Base-by-base conservation (phyloP, 2,329 filamentous ascomycete species). In the Orbilia quercus region DNA sequence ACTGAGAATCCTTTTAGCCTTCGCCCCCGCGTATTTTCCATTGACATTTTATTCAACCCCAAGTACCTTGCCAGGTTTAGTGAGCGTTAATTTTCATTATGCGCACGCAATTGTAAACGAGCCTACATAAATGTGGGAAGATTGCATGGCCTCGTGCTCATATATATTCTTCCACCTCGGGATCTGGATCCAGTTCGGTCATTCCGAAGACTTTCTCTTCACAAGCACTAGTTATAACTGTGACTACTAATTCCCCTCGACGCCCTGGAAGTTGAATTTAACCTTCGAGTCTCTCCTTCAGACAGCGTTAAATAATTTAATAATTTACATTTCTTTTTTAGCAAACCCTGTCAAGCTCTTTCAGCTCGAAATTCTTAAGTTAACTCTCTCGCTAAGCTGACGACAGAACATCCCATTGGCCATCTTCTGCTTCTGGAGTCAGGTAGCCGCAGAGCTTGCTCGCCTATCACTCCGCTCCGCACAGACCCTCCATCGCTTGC, bases 401-500 rank as follows among this genome's bases (percentile, higher is more conserved):
- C 53, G 36, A 53, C 67, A 53, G 47, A 59, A 18, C 31, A 31
- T 72, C 42, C 65, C 44, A 72, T 72, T 72, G 67, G 67, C 59
- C 57, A 47, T 71, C 38, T 50, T 63, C 25, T 62, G 50, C 47
- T 50, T 69, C 67, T 72, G 45, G 53, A 59, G 36, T 58, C 44
- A 70, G 50, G 67, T 72, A 72, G 67, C 67, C 67, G 67, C 67
- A 72, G 67, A 59, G 53, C 64, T 67, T 72, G 59, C 67, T 72
- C 67, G 67, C 67, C 59, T 72, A 72, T 65, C 67, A 72, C 67
- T 72, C 67, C 67, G 67, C 67, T 72, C 67, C 67, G 67, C 67
- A 72, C 67, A 72, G 67, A 72, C 67, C 66, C 59, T 72, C 67
- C 67, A 72, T 72, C 67, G 67, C 67, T 72, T 72, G 67, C 54